Conservation (phyloP, 192 early-diverging fungal genomes). For the Podila horticola region DNA sequence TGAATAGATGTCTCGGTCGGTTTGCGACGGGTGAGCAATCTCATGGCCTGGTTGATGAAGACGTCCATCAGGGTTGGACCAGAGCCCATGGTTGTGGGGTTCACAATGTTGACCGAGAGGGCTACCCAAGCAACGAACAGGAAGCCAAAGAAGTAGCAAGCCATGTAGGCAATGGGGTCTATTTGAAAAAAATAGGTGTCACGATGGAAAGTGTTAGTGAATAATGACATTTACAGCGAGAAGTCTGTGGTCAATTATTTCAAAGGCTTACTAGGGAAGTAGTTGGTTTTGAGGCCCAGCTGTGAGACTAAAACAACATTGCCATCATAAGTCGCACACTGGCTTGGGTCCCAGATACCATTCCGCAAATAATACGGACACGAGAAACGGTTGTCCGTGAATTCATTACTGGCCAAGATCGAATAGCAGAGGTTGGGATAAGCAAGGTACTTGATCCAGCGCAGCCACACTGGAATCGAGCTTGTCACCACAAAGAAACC, state of each 20-base stretch:
- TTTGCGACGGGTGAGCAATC: constrained; percentile 18
- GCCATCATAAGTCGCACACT: constrained; percentile 30
- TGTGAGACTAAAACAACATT: constrained; percentile 21
- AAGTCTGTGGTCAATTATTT: background rate
- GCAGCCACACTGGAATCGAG: constrained; percentile 41
- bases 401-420: constrained; percentile 48
- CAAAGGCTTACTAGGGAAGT: constrained; percentile 25
- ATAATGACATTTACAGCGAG: too few species aligned
- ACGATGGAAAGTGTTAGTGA: background rate
- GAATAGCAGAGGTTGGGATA: constrained; percentile 30
- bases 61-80: constrained; percentile 45
- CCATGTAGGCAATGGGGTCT: constrained; percentile 24
- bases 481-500: constrained; percentile 45
- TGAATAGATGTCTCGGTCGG: background rate
- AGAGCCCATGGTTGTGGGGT: constrained; percentile 40
- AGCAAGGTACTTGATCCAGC: constrained; percentile 43
- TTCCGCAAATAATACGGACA: constrained; percentile 15
- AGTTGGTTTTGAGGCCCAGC: constrained; percentile 14
- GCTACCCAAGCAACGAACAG: constrained; percentile 38
- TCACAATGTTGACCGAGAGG: constrained; percentile 30
- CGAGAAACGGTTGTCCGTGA: constrained; percentile 24
- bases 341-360: constrained; percentile 27
- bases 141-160: constrained; percentile 29
- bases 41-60: constrained; percentile 23
- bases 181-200: background rate